Percentiles rank a stretch among this genome's conserved stretches.
Conservation (phyloP, 2,329 filamentous ascomycete genomes). For the Paracorniculantispora psalliotae region DNA sequence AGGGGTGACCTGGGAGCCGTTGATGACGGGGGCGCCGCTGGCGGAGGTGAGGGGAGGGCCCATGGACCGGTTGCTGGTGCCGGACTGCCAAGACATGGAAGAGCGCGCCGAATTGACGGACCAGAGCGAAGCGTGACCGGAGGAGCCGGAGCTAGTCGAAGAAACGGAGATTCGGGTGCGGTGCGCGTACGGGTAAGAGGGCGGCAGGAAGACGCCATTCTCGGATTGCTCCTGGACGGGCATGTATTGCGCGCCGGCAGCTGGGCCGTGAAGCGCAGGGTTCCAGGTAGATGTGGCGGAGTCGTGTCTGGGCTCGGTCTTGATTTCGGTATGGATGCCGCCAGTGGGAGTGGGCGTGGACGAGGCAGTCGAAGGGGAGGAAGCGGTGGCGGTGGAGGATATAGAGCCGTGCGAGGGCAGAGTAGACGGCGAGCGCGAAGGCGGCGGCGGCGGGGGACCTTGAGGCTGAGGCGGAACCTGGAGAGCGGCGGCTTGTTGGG, state of each 20-base stretch:
- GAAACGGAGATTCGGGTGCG: conserved; percentile 44
- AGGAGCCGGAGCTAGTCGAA: conserved; percentile 45
- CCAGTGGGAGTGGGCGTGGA: conserved; percentile 12
- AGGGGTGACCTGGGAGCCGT: conserved; percentile 25
- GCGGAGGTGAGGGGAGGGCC: conserved; percentile 26
- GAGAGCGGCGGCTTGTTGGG: conserved; percentile 6
- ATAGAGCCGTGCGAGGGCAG: conserved; percentile 13
- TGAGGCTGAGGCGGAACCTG: conserved; percentile 17
- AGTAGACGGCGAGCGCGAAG: conserved; percentile 13
- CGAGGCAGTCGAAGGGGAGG: conserved; percentile 19
- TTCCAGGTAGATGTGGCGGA: conserved; percentile 23
- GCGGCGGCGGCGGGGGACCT: conserved; percentile 15
- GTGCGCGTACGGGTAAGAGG: conserved; percentile 34
- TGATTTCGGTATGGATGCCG: conserved; percentile 20
- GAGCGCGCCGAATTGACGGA: conserved; percentile 38
- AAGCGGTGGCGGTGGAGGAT: conserved; percentile 1
- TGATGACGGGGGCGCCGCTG: conserved; percentile 27
- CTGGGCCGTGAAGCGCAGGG: conserved; percentile 9
- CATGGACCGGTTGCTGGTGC: conserved; percentile 30
- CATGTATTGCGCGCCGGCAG: conserved; percentile 1
- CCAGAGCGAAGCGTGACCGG: conserved; percentile 43
- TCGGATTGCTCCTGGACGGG: conserved; percentile 17
- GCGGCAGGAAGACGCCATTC: conserved; percentile 29
- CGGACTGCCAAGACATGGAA: conserved; percentile 36
- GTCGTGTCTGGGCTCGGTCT: conserved; percentile 26